Evolutionary conservation across 768 basidiomycete species (phyloP).

Genomic region (Rhizopogon rudus): DNA sequence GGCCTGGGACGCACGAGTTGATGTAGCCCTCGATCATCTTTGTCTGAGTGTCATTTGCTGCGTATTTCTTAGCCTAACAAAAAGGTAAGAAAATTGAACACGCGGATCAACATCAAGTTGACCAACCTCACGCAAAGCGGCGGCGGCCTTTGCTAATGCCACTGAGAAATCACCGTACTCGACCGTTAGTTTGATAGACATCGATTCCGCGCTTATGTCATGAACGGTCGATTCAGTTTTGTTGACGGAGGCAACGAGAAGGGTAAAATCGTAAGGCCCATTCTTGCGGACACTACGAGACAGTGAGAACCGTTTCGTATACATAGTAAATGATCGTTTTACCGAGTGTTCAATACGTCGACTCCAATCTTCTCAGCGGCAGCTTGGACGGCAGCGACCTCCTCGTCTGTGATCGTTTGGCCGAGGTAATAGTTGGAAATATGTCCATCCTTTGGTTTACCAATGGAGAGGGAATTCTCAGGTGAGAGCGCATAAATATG

Average conservation of each 20-base stretch:
- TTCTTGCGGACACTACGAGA: constrained; percentile 63
- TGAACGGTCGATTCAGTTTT: constrained; percentile 35
- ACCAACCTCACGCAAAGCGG: constrained; percentile 55
- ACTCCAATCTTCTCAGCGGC: constrained; percentile 73
- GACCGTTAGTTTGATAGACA: constrained; percentile 50
- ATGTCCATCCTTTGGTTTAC: constrained; percentile 74
- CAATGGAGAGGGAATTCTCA: constrained; percentile 66
- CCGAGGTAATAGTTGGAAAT: constrained; percentile 85
- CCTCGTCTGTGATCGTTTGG: constrained; percentile 64
- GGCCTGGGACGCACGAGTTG: constrained; percentile 49
- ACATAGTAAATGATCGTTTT: not conserved
- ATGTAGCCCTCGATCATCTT: constrained; percentile 77
- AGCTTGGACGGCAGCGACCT: constrained; percentile 70
- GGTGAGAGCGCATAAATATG: constrained; percentile 70
- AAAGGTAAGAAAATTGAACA: not conserved
- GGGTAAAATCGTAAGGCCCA: constrained; percentile 52
- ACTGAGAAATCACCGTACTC: constrained; percentile 74
- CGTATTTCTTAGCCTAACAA: constrained; percentile 63
- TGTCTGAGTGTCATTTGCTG: constrained; percentile 66
- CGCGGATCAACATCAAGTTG: not conserved
- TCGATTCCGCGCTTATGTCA: constrained; percentile 38
- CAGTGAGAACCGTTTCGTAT: constrained; percentile 1
- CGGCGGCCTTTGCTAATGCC: constrained; percentile 47
- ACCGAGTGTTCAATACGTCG: constrained; percentile 83
- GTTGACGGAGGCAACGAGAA: constrained; percentile 70